Evolutionary conservation across 2,329 filamentous ascomycete species (phyloP), one percentile per base, ranked within the genome.

Genomic region (Talaromyces piceae): DNA sequence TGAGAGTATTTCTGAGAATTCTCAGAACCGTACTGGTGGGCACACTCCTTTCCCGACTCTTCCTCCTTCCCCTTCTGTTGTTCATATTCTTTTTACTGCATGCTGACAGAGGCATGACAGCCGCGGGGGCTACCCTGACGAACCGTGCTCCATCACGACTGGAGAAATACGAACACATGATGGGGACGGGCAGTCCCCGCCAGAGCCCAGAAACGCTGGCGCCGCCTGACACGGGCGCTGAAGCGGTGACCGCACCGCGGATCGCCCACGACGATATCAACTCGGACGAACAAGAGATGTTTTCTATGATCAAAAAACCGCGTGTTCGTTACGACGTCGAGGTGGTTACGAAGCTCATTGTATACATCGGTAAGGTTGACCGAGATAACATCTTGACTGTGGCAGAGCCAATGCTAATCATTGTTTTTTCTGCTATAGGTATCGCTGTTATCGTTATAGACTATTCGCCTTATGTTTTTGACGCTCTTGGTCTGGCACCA

Each of bases 311-410:
- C 50, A 84, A 90, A 56, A 88, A 86, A 70, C 90, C 93, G 45
- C 82, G 93, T 58, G 91, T 96, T 54, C 79, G 91, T 60, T 98
- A 97, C 64, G 93, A 98, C 70, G 91, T 97, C n/a, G 93, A 98
- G 69, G 91, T 98, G 33, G 87, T 98, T 31, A 97, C 93, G 4
- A 97, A 96, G 72, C 71, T 98, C 54, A 87, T 98, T 61, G 89
- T 98, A 22, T 98, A 98, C 73, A 80, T 86, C 53, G 93, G 91
- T 89, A 73, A 69, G 83, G 72, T 13, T 11, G 22, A 16, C 26
- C n/a, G n/a, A 13, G 4, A 11, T 23, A n/a, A 13, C 16, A 6
- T 20, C 28, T 27, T 18, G 22, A 18, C 22, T 44, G 22, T 12
- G 8, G 22, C n/a, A 18, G 8, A 16, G 3, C 20, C 23, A 33